Evolutionary conservation across 148 eudicot genomes (phyloP).

Genomic region (Arctostaphylos glauca): DNA sequence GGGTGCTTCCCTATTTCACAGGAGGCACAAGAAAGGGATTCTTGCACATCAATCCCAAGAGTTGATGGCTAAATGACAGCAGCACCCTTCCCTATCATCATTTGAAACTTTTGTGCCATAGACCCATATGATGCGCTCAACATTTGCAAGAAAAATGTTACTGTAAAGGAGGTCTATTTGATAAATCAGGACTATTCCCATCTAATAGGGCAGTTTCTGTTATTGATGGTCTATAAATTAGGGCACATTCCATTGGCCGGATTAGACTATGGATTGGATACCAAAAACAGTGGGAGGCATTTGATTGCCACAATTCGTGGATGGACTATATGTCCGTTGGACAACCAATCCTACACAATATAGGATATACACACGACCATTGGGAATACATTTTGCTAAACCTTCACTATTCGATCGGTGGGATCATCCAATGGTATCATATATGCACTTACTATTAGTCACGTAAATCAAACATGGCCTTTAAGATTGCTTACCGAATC

Average conservation of each 20-base stretch:
- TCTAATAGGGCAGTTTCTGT: background rate
- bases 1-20: background rate
- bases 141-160: background rate
- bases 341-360: background rate
- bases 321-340: background rate
- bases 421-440: background rate
- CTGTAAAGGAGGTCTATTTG: background rate
- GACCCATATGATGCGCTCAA: background rate
- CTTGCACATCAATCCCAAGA: background rate
- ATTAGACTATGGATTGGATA: background rate
- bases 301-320: background rate
- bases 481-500: slow-evolving; percentile 67
- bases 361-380: background rate
- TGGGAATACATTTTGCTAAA: background rate
- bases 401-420: background rate
- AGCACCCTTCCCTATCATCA: background rate
- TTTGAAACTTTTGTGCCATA: background rate
- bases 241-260: background rate
- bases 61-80: slow-evolving; percentile 4
- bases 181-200: background rate
- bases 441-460: background rate
- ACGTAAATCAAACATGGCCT: background rate
- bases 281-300: background rate
- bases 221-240: background rate
- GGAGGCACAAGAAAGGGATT: slow-evolving; percentile 4